Conservation (phyloP, 345 rosid genomes). For the Hibiscus mutabilis region DNA sequence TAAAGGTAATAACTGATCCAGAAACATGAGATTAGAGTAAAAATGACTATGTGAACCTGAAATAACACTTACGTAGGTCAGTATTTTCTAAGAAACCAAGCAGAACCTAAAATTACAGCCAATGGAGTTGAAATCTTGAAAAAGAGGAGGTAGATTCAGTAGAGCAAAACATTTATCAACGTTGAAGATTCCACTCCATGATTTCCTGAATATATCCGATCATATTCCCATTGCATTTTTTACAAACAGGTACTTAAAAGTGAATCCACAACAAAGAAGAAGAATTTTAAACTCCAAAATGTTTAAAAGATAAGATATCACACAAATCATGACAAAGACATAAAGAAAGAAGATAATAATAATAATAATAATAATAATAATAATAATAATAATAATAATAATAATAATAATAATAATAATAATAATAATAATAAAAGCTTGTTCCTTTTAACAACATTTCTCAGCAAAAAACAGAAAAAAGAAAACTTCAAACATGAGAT, state of each 20-base stretch:
- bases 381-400: background rate
- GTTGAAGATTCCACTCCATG: background rate
- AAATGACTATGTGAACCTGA: background rate
- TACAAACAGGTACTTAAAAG: background rate
- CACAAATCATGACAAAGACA: background rate
- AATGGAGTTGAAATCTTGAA: background rate
- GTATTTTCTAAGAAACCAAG: background rate
- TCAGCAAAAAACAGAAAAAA: background rate
- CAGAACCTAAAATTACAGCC: background rate
- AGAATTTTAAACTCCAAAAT: background rate
- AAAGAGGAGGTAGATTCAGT: background rate
- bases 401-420: background rate
- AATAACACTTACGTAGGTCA: background rate
- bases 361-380: background rate
- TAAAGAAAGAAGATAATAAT: background rate
- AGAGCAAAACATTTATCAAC: background rate
- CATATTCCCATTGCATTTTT: background rate
- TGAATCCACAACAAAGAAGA: background rate
- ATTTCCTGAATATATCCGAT: background rate
- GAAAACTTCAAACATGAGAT: background rate
- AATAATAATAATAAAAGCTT: background rate
- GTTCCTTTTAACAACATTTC: background rate
- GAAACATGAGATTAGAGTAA: background rate
- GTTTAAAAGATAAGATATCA: background rate
- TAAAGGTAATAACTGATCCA: background rate